Conservation (phyloP, 164 flowering plant species). For the Akebia trifoliata region DNA sequence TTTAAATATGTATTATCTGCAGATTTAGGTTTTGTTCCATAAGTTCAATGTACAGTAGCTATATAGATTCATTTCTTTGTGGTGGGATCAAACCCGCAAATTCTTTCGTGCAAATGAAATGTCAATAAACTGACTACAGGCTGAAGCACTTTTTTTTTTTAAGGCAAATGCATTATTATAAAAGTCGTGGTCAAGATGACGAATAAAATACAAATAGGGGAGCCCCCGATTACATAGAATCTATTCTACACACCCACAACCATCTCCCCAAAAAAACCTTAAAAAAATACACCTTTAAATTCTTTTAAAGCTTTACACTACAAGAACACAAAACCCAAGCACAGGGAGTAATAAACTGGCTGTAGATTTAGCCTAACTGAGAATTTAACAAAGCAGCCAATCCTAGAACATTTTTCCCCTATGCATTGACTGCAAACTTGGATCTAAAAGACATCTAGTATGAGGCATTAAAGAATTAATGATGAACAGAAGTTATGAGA, state of each 20-base stretch:
- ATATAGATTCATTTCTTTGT: not conserved
- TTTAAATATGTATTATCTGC: not conserved
- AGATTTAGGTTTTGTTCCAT: not conserved
- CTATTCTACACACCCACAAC: too few relatives aligned
- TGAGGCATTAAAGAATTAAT: not conserved
- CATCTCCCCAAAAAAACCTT: too few relatives aligned
- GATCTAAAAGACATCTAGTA: not conserved
- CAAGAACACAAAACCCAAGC: not conserved
- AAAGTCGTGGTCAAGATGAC: too few relatives aligned
- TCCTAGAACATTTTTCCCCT: not conserved
- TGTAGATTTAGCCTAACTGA: not conserved
- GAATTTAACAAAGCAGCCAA: not conserved
- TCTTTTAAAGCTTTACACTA: too few relatives aligned
- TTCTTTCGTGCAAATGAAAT: too few relatives aligned
- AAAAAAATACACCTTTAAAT: too few relatives aligned
- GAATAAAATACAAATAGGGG: too few relatives aligned
- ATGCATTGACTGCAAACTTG: not conserved
- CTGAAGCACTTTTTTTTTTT: too few relatives aligned
- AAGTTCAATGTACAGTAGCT: too few relatives aligned
- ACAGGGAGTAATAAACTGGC: not conserved
- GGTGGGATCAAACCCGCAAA: not conserved
- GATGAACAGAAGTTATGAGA: slow-evolving; percentile 1
- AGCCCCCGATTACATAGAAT: too few relatives aligned
- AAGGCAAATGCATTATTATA: too few relatives aligned
- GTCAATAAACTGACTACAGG: too few relatives aligned